phyloP scores from a whole-genome alignment of 345 rosid genomes.

The Hypericum androsaemum region DNA sequence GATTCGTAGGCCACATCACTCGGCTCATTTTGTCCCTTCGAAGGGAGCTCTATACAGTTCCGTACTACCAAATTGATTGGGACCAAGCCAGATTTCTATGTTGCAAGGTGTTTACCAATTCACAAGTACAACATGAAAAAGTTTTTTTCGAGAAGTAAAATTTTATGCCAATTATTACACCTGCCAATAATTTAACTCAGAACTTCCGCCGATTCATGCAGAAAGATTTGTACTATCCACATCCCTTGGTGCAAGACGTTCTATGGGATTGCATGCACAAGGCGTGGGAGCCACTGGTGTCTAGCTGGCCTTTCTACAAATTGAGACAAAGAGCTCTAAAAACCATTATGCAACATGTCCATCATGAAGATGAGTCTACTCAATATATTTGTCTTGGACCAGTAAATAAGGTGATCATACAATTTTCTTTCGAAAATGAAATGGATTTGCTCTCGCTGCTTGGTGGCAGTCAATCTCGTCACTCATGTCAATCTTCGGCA shows the following conservation, averaged over 20 bases:
- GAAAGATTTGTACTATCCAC: conserved; percentile 61
- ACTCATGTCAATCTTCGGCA: conserved; percentile 10
- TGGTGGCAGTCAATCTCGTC: not conserved
- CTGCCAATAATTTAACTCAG: no score
- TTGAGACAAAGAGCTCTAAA: conserved; percentile 41
- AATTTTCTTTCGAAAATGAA: not conserved
- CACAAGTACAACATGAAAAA: not conserved
- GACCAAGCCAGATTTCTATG: conserved; percentile 29
- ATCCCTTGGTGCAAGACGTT: conserved; percentile 39
- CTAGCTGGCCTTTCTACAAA: conserved; percentile 44
- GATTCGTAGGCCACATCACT: conserved; percentile 39
- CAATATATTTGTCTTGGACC: conserved; percentile 43
- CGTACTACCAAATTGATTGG: conserved; percentile 52
- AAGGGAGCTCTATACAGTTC: conserved; percentile 34
- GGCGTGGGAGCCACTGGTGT: conserved; percentile 39
- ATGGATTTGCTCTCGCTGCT: conserved; percentile 1
- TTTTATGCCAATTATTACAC: not conserved
- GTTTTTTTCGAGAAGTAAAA: not conserved
- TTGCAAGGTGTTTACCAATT: conserved; percentile 30
- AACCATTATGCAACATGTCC: conserved; percentile 43
- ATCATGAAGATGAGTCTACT: conserved; percentile 51
- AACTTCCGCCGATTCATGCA: conserved; percentile 12
- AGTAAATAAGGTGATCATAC: conserved; percentile 37
- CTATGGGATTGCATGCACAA: conserved; percentile 42
- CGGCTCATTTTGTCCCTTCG: conserved; percentile 38